A percentile compares a stretch with the other conserved stretches of the same genome.
phyloP scores from a whole-genome alignment of 179 eudicot species.

The Beta lomatogona region DNA sequence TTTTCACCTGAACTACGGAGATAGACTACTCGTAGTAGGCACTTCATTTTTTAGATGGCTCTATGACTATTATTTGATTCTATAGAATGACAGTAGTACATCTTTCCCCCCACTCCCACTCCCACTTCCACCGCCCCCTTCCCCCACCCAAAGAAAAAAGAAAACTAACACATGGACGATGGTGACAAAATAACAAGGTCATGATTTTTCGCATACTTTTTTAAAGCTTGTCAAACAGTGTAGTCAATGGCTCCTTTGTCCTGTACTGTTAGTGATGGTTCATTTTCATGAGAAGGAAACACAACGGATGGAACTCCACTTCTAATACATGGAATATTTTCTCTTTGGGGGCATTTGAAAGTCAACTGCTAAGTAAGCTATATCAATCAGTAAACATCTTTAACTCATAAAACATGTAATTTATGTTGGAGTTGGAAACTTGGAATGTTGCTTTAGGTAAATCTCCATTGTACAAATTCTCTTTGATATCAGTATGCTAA shows the following conservation, averaged over 20 bases:
- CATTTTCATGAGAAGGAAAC: constrained; percentile 3
- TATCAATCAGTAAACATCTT: not conserved
- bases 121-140: not conserved
- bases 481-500: too few relatives aligned
- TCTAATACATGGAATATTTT: not conserved
- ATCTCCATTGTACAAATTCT: too few relatives aligned
- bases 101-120: too few relatives aligned
- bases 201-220: not conserved
- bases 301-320: constrained; percentile 1
- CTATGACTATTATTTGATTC: too few relatives aligned
- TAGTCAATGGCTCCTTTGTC: not conserved
- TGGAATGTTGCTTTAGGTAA: too few relatives aligned
- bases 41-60: too few relatives aligned
- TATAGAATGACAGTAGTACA: too few relatives aligned
- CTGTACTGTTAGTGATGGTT: not conserved
- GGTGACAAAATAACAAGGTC: not conserved
- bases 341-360: not conserved
- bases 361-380: not conserved
- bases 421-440: too few relatives aligned
- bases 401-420: too few relatives aligned
- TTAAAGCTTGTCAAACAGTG: not conserved
- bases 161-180: not conserved
- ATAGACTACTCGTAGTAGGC: too few relatives aligned
- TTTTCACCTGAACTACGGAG: too few relatives aligned
- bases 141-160: not conserved